Conservation (phyloP, 2,329 filamentous ascomycete species). For the Microcyclosporella mali region DNA sequence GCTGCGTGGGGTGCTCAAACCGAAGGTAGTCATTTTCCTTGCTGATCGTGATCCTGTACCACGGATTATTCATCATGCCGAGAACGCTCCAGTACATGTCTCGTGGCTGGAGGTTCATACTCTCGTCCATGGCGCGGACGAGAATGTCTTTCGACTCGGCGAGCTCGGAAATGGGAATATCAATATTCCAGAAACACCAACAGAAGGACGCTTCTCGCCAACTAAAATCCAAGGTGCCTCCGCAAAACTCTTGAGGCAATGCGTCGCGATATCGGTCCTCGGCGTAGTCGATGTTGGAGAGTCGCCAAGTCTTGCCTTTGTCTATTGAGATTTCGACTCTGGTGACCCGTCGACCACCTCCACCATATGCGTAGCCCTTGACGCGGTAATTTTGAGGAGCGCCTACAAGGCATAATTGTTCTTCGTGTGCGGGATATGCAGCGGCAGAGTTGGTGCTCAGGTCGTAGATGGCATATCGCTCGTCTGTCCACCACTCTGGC, state of each 20-base stretch:
- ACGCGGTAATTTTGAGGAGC: conserved; percentile 54
- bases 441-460: conserved; percentile 80
- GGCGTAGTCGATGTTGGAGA: conserved; percentile 72
- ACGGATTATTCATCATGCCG: conserved; percentile 98
- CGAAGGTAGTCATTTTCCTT: conserved; percentile 58
- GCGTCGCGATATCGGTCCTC: conserved; percentile 75
- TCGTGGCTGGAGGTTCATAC: conserved; percentile 75
- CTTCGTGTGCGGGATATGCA: conserved; percentile 72
- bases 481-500: conserved; percentile 76
- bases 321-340: conserved; percentile 79
- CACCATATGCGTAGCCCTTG: conserved; percentile 80
- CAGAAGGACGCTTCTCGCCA: conserved; percentile 80
- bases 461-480: conserved; percentile 88
- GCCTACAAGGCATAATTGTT: conserved; percentile 51
- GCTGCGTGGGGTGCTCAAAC: conserved; percentile 86
- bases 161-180: conserved; percentile 59
- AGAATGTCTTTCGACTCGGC: conserved; percentile 63
- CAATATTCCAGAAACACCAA: conserved; percentile 86
- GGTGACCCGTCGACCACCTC: conserved; percentile 76
- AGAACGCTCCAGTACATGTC: conserved; percentile 96
- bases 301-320: conserved; percentile 70
- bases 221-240: conserved; percentile 70
- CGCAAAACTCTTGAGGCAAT: conserved; percentile 61
- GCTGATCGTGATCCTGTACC: conserved; percentile 75
- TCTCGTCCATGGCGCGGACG: conserved; percentile 83